Evolutionary conservation across 768 basidiomycete genomes (phyloP), one percentile per base, ranked within the genome.

Genomic region (Lactarius deliciosus): DNA sequence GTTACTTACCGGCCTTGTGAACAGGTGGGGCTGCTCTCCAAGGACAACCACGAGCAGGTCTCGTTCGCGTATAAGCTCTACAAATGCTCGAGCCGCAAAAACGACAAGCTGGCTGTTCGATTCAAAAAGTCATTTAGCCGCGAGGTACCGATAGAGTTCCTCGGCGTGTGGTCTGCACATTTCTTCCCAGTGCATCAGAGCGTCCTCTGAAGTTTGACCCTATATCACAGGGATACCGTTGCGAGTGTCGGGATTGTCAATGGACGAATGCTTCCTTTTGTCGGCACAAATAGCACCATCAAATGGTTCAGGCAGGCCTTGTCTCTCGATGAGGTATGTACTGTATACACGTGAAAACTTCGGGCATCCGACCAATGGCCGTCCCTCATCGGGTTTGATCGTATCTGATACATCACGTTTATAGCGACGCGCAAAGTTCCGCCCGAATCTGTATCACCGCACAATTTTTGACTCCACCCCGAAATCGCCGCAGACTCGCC

Each of bases 21-120:
- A 57, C 64, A 91, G 89, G 82, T 91, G 60, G 92, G 92, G 20
- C 77, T 94, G 8, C 81, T 93, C 5, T 82, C 86, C 0, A 81
- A 76, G 66, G 86, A 85, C 72, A 92, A 93, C 70, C 72, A 82
- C 43, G 82, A 91, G 61, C 89, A 92, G 70, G 76, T 92, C 50
- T 76, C 83, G 0, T 89, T 92, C 72, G 92, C 91, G 3, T 94
- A 87, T 76, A 84, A 85, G 70, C 78, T 91, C 68, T 94, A 87
- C 75, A 83, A 79, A 70, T 80, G 82, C 8, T 82, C 80, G 45
- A 85, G 86, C 69, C 70, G 76, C 22, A 74, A 73, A 2, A 82
- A 82, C 7, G 59, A 82, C 16, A 64, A 76, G 36, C 74, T 90
- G 22, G 84, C 85, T 16, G 81, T 80, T 3, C 86, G 87, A 18